Base-by-base conservation (phyloP, 805 yeast species). In the Priceomyces fermenticarens region DNA sequence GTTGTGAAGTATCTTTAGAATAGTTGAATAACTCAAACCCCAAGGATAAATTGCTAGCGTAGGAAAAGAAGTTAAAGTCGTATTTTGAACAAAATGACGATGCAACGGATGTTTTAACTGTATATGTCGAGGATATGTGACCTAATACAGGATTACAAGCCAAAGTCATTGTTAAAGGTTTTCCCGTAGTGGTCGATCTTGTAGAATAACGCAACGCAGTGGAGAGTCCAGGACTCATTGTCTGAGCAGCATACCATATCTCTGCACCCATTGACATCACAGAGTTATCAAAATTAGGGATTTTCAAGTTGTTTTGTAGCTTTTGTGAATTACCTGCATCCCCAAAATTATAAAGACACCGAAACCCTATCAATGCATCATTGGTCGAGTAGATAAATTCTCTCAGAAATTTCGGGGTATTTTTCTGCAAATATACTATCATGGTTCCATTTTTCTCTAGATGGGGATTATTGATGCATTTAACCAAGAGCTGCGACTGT, bases 121-220 rank as follows among this genome's bases (percentile, higher is more conserved):
- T 80, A 57, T 90, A 93, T 0, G 96, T 84, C 1, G 95, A 83
- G 2, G 95, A 83, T 2, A 93, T 63, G 49, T 89, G 90, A 2
- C 99, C 99, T 57, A 91, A 69, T 11, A 93, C 68, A 1, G 99
- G 99, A 58, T 93, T 93, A 43, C 84, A 73, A 0, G 96, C 83
- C 30, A 91, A 55, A 0, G 98, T 85, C 74, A 93, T 77, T 0
- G 96, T 86, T 47, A 90, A 64, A 0, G 99, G 99, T 47, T 88
- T 85, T 3, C 95, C 95, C 0, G 96, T 85, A 32, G 86, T 79
- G 0, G 93, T 81, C 0, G 96, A 81, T 46, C 87, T 83, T 0
- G 97, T 87, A 1, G 91, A 77, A 58, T 93, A 91, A 34, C 97
- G 66, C 36, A 88, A 59, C 0, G 95, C 91, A 1, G 95, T 78